A percentile compares a stretch with the other conserved stretches of the same genome.
Evolutionary conservation across 371 early-diverging fungal genomes (phyloP).

Genomic region (Capniomyces stellatus): DNA sequence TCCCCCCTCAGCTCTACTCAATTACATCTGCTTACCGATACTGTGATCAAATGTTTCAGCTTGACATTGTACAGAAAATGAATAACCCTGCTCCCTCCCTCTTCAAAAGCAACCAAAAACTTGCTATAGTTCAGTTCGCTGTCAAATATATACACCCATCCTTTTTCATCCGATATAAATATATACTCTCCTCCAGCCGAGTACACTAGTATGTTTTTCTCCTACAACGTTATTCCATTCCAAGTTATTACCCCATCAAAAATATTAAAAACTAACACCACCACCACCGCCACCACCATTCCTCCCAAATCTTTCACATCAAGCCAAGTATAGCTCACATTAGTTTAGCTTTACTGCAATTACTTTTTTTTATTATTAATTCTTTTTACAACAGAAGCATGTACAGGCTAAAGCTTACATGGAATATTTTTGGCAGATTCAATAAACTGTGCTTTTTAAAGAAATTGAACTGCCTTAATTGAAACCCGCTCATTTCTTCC

Average conservation of each 20-base stretch:
- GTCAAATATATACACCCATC: not conserved
- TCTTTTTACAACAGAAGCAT: conserved; percentile 13
- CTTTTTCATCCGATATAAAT: conserved; percentile 30
- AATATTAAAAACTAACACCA: no score
- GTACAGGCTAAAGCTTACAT: conserved; percentile 24
- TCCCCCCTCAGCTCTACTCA: no score
- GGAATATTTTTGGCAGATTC: conserved; percentile 41
- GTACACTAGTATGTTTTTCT: conserved; percentile 44
- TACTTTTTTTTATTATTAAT: conserved; percentile 16
- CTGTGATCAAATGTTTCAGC: not conserved
- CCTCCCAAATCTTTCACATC: no score
- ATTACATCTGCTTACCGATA: not conserved
- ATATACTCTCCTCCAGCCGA: conserved; percentile 48
- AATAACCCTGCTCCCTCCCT: not conserved
- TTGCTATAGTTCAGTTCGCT: not conserved
- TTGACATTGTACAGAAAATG: not conserved
- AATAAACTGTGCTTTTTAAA: conserved; percentile 51
- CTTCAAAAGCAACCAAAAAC: not conserved
- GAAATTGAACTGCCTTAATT: conserved; percentile 57
- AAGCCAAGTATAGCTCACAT: conserved; percentile 38
- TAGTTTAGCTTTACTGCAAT: conserved; percentile 26
- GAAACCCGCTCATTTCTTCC: conserved; percentile 28
- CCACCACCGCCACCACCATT: no score
- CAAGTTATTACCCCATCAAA: no score
- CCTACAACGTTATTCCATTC: no score